Evolutionary conservation across 2,329 filamentous ascomycete species (phyloP).

Genomic region (Fusarium sp.): DNA sequence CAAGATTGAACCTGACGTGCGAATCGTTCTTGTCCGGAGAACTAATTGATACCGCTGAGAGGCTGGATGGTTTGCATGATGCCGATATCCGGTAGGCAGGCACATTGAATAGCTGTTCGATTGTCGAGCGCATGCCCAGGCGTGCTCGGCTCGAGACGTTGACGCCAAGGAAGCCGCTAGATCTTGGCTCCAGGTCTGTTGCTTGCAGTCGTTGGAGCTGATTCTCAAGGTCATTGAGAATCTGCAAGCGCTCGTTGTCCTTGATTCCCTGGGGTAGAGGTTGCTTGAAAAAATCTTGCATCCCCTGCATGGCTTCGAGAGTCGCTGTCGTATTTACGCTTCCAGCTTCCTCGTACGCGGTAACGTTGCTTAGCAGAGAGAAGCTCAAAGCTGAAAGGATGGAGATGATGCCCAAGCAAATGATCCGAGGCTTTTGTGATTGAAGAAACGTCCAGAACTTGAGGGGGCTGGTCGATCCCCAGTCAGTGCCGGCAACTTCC

Average conservation of each 20-base stretch:
- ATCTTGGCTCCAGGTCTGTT: neutral
- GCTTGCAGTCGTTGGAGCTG: slow-evolving; percentile 1
- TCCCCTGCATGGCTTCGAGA: slow-evolving; percentile 26
- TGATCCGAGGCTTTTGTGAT: slow-evolving; percentile 21
- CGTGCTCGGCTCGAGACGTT: slow-evolving; percentile 13
- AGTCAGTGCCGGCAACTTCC: slow-evolving; percentile 27
- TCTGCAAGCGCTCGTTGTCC: neutral
- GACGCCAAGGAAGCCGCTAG: neutral
- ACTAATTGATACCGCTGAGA: neutral
- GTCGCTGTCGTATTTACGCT: neutral
- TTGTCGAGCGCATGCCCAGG: neutral
- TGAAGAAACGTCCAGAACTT: slow-evolving; percentile 25
- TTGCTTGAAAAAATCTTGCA: neutral
- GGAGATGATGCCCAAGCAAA: slow-evolving; percentile 17
- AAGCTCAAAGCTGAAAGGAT: slow-evolving; percentile 25
- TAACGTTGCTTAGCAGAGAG: slow-evolving; percentile 16
- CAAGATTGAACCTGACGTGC: slow-evolving; percentile 12
- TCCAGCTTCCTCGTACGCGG: slow-evolving; percentile 23
- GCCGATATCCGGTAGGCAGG: slow-evolving; percentile 13
- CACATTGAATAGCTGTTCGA: slow-evolving; percentile 8
- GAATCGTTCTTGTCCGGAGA: neutral
- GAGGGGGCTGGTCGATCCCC: slow-evolving; percentile 28
- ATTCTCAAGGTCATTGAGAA: neutral
- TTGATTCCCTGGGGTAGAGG: neutral
- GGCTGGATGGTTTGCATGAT: neutral